Conservation (phyloP, 805 yeast species). For the Candida manassasensis region DNA sequence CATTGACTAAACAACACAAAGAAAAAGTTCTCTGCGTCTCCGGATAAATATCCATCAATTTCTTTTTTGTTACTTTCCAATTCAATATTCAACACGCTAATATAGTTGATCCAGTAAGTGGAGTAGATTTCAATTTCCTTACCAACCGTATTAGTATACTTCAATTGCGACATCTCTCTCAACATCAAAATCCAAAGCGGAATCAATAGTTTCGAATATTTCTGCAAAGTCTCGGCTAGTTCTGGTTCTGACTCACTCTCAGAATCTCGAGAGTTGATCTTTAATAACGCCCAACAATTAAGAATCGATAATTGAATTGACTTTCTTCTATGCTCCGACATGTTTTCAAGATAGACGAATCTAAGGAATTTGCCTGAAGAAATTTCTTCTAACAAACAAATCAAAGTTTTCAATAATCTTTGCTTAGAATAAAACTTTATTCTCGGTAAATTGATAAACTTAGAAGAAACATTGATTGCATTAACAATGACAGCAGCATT, state of each 20-base stretch:
- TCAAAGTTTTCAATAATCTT: constrained; percentile 57
- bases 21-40: constrained; percentile 59
- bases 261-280: constrained; percentile 19
- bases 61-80: constrained; percentile 46
- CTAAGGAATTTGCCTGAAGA: constrained; percentile 38
- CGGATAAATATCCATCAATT: constrained; percentile 44
- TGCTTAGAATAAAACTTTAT: constrained; percentile 42
- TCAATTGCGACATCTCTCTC: constrained; percentile 67
- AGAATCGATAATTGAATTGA: constrained; percentile 57
- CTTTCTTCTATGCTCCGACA: constrained; percentile 43
- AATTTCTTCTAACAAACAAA: constrained; percentile 60
- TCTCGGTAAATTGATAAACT: constrained; percentile 51
- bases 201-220: constrained; percentile 55
- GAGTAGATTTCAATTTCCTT: constrained; percentile 48
- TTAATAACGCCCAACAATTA: constrained; percentile 70
- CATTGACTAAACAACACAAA: constrained; percentile 82
- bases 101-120: constrained; percentile 69
- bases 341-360: constrained; percentile 52
- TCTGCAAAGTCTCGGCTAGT: constrained; percentile 45
- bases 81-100: constrained; percentile 67
- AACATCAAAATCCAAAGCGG: constrained; percentile 78
- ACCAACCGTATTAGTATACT: constrained; percentile 43
- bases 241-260: constrained; percentile 33
- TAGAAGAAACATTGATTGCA: constrained; percentile 76
- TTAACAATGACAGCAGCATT: constrained; percentile 68